phyloP scores from a whole-genome alignment of 2,329 filamentous ascomycete species.

The Polytolypa hystricis region DNA sequence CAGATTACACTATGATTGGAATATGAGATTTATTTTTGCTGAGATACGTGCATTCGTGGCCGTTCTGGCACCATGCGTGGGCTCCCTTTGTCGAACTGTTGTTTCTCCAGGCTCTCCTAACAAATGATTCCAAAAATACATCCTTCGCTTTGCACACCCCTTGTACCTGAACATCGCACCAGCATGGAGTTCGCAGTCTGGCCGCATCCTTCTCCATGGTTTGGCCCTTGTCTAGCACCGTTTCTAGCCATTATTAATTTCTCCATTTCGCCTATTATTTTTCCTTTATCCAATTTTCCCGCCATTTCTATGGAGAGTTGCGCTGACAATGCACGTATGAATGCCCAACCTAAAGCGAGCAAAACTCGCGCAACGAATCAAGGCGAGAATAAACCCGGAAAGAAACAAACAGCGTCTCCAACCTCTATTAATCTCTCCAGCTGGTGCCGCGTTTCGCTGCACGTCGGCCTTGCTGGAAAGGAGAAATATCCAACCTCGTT shows the following conservation, averaged over 20 bases:
- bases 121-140: too few species aligned
- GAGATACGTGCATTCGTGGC: too few species aligned
- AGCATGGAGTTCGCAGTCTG: too few species aligned
- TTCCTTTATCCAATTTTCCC: constrained; percentile 1
- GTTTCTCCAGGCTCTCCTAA: too few species aligned
- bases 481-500: constrained; percentile 2
- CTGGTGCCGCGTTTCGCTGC: constrained; percentile 20
- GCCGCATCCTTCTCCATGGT: too few species aligned
- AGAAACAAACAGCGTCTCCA: constrained; percentile 5
- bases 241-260: background rate
- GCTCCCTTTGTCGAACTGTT: too few species aligned
- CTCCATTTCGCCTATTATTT: background rate
- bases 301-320: constrained; percentile 10
- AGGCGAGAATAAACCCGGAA: constrained; percentile 8
- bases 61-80: too few species aligned
- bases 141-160: too few species aligned
- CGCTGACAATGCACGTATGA: constrained; percentile 26
- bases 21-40: too few species aligned
- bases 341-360: constrained; percentile 28
- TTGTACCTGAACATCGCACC: too few species aligned
- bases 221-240: too few species aligned
- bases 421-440: constrained; percentile 12
- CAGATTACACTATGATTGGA: too few species aligned
- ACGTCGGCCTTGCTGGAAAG: constrained; percentile 14
- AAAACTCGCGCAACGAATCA: constrained; percentile 26